Conservation (phyloP, 306 rosid genomes). For the Vicia villosa region DNA sequence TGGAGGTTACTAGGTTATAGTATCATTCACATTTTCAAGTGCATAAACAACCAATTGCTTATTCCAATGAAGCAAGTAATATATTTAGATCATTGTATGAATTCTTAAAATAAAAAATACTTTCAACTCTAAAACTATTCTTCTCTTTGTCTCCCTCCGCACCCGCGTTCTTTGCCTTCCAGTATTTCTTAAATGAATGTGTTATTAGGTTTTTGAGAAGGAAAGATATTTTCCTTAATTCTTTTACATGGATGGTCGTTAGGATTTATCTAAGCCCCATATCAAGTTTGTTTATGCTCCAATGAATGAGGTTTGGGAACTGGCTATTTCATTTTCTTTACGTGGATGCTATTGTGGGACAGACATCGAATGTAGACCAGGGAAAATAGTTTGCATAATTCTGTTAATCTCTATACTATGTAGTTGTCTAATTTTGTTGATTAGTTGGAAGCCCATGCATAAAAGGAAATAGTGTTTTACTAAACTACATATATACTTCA, state of each 20-base stretch:
- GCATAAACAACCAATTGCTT: background rate
- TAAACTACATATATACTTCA: background rate
- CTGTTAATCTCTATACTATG: background rate
- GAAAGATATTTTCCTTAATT: background rate
- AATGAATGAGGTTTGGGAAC: background rate
- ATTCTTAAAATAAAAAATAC: background rate
- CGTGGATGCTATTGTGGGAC: background rate
- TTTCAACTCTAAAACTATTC: background rate
- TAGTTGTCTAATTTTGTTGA: conserved; percentile 7
- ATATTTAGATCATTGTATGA: background rate
- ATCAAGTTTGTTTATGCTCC: conserved; percentile 2
- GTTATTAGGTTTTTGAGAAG: background rate
- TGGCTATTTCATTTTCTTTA: conserved; percentile 6
- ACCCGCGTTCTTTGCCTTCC: background rate
- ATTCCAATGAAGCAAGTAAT: background rate
- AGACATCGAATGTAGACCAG: background rate
- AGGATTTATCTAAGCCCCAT: background rate
- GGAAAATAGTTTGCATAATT: background rate
- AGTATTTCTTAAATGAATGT: conserved; percentile 1
- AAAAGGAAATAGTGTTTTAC: background rate
- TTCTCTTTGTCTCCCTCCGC: background rate
- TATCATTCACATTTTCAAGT: conserved; percentile 6
- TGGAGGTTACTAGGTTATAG: conserved; percentile 11
- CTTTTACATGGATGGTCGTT: background rate
- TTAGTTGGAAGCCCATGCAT: background rate